Base-by-base conservation (phyloP, 331 rosid species). In the Rhamnella rubrinervis region DNA sequence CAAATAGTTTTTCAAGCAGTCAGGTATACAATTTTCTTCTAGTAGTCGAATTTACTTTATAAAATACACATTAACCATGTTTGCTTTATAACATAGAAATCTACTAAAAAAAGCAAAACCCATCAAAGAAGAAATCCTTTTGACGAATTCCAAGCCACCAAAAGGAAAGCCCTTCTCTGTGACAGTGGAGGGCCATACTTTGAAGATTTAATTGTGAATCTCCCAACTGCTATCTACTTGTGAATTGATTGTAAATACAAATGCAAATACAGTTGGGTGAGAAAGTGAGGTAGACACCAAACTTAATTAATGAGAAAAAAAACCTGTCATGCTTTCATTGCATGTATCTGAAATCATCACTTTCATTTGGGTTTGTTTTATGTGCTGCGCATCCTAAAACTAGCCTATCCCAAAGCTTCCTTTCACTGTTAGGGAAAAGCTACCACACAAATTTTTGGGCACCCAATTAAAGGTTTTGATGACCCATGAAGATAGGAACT, bases 151-250 rank as follows among this genome's bases (percentile, higher is more conserved):
- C 66, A 72, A 65, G 75, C 57, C 67, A 68, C 23, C 72, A 13
- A 55, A 61, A 55, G 20, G 51, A 39, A 55, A 71, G 65, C 60
- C 73, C 23, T 11, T 15, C 17, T 44, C 55, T 23, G 23, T 23
- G 23, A 23, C 23, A 23, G 4, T 31, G 28, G 21, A 25, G 13
- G 1, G 28, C 23, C 49, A 11, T 5, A 17, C 4, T 47, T 65
- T 35, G 74, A 11, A 16, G 71, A 21, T 59, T 72, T 59, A 67
- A 78, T 67, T 75, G 52, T 50, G 49, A 77, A 46, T 52, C 35
- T 68, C 70, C 68, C 55, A 81, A 84, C 88, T 35, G 77, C 66
- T 25, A 81, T 26, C 88, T 15, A 72, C 83, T 71, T 41, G 39
- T 66, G 64, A 78, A 63, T 65, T 26, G 49, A 59, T 46, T 66